Conservation (phyloP, 805 yeast genomes). For the Saturnispora mendoncae region DNA sequence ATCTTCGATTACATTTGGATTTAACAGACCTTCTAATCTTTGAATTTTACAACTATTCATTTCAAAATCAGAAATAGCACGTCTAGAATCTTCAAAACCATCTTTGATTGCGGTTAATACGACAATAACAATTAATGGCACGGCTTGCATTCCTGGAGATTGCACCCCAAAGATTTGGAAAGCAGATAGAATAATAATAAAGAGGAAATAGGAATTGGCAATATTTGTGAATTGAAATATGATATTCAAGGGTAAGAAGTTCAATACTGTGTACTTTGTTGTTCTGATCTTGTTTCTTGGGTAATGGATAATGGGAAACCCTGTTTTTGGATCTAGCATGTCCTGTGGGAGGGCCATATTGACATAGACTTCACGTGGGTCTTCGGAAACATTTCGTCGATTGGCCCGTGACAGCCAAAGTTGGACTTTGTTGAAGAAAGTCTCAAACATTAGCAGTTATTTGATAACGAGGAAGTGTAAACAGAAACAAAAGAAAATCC, state of each 20-base stretch:
- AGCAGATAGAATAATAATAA: slow-evolving; percentile 47
- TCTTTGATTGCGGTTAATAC: slow-evolving; percentile 66
- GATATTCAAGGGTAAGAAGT: slow-evolving; percentile 50
- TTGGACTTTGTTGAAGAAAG: slow-evolving; percentile 4
- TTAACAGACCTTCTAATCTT: slow-evolving; percentile 42
- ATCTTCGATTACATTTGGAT: slow-evolving; percentile 49
- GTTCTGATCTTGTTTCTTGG: slow-evolving; percentile 54
- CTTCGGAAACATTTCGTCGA: neutral
- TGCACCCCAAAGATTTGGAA: slow-evolving; percentile 68
- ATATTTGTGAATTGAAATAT: slow-evolving; percentile 47
- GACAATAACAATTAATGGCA: slow-evolving; percentile 74
- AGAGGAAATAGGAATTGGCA: slow-evolving; percentile 51
- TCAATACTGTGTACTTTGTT: slow-evolving; percentile 51
- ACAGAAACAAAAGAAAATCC: too few species aligned
- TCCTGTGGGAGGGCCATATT: slow-evolving; percentile 55
- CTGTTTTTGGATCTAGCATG: slow-evolving; percentile 45
- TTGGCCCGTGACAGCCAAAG: slow-evolving; percentile 2
- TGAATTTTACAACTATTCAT: slow-evolving; percentile 60
- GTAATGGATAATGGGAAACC: slow-evolving; percentile 33
- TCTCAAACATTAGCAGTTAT: slow-evolving; percentile 5
- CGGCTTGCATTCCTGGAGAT: slow-evolving; percentile 66
- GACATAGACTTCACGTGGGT: slow-evolving; percentile 41
- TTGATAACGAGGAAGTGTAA: too few species aligned
- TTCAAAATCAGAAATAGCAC: slow-evolving; percentile 56
- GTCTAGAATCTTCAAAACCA: slow-evolving; percentile 67